Base-by-base conservation (phyloP, 2,329 filamentous ascomycete species). In the Neurospora sp. region DNA sequence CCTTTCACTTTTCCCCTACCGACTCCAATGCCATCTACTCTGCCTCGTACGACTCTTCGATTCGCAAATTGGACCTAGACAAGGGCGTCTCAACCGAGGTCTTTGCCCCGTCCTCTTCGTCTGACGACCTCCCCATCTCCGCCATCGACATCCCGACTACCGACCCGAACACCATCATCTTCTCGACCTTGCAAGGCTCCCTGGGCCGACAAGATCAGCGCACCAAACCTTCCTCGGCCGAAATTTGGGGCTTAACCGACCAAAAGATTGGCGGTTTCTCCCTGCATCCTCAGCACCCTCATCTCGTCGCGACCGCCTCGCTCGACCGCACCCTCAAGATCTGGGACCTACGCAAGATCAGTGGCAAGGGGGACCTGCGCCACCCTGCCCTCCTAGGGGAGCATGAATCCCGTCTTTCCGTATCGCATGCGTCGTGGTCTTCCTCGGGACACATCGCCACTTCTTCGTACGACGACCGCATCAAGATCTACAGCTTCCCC, bases 241-340 rank as follows among this genome's bases (percentile, higher is more conserved):
- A 93, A 17, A 82, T 91, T 1, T 96, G 93, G 86, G 85, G 88
- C 9, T 82, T 98, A 0, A 91, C 90, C 0, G 93, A 96, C 68
- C 94, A 97, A 79, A 99, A 99, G 77, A 97, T 99, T 69, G 96
- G 96, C 19, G 96, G 96, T 0, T 98, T 98, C 79, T 91, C 90
- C 0, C 80, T 97, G 1, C 90, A 96, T 75, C 95, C 96, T 0
- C 79, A 90, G 0, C 86, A 93, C 2, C 90, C 93, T 0, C 92
- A 98, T 76, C 87, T 97, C 4, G 81, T 97, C 0, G 93, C 93
- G 0, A 98, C 96, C 0, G 96, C 94, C 0, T 96, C 93, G 0
- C 84, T 99, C 0, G 96, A 99, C 77, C 87, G 95, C 2, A 96
- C 90, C 0, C 82, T 99, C 76, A 95, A 94, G 76, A 86, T 99